A percentile compares a stretch with the other conserved stretches of the same genome.
Conservation (phyloP, 164 flowering plant species). For the Nymphaea colorata region DNA sequence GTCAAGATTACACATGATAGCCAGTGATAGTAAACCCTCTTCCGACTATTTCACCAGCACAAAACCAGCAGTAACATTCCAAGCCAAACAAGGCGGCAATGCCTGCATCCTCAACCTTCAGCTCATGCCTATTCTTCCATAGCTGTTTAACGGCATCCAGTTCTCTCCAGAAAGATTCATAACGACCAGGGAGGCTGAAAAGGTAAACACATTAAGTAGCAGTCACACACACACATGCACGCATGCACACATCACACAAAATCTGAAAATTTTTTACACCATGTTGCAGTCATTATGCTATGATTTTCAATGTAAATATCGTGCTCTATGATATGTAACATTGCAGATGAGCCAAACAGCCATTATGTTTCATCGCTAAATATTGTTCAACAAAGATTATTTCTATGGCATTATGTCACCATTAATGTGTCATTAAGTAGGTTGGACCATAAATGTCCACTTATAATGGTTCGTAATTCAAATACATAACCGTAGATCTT, state of each 20-base stretch:
- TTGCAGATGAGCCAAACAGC: no score
- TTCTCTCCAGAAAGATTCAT: conserved; percentile 14
- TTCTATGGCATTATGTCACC: no score
- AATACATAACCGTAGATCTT: no score
- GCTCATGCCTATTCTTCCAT: conserved; percentile 13
- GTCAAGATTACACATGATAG: conserved; percentile 7
- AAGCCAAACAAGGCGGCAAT: conserved; percentile 13
- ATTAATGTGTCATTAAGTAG: no score
- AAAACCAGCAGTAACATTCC: conserved; percentile 12
- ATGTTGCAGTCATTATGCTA: no score
- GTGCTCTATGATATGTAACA: no score
- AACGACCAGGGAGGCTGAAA: conserved; percentile 12
- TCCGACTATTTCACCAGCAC: conserved; percentile 14
- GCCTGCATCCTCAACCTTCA: conserved; percentile 16
- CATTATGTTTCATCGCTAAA: no score
- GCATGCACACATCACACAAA: not conserved
- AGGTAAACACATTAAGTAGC: not conserved
- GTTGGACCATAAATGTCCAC: no score
- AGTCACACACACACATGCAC: not conserved
- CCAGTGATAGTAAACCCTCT: conserved; percentile 17
- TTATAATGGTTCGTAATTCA: no score
- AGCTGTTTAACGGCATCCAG: conserved; percentile 11
- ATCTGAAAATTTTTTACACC: no score
- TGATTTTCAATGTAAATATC: no score
- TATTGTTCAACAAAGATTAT: no score